phyloP scores from a whole-genome alignment of 345 rosid genomes.

The Eucalyptus regnans region DNA sequence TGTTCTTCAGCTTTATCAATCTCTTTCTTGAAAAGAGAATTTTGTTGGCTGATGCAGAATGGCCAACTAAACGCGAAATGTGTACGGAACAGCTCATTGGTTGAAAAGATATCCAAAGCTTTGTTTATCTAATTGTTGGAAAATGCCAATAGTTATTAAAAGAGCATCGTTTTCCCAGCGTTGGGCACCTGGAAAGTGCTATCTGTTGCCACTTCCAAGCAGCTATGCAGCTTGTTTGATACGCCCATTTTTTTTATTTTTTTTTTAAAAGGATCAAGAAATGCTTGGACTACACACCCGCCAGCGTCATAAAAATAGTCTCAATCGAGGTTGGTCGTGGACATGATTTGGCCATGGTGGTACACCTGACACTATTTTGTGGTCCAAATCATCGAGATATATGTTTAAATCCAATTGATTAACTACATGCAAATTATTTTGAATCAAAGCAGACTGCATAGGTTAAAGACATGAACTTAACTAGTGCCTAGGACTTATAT shows the following conservation, averaged over 20 bases:
- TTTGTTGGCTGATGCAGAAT: neutral
- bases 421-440: neutral
- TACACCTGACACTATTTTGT: neutral
- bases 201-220: neutral
- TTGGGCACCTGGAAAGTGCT: neutral
- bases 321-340: neutral
- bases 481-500: neutral
- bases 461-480: neutral
- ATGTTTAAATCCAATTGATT: neutral
- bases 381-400: neutral
- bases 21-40: neutral
- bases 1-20: neutral
- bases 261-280: neutral
- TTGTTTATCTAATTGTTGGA: neutral
- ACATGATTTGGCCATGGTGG: neutral
- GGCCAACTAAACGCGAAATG: neutral
- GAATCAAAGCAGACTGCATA: neutral
- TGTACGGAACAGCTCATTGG: neutral
- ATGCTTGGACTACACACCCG: neutral
- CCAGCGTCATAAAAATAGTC: neutral
- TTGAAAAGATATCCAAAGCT: neutral
- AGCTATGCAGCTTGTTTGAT: neutral
- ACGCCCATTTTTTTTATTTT: neutral
- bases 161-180: neutral
- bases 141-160: neutral